Conservation (phyloP, 2,329 filamentous ascomycete genomes). For the Fusarium dimerum region DNA sequence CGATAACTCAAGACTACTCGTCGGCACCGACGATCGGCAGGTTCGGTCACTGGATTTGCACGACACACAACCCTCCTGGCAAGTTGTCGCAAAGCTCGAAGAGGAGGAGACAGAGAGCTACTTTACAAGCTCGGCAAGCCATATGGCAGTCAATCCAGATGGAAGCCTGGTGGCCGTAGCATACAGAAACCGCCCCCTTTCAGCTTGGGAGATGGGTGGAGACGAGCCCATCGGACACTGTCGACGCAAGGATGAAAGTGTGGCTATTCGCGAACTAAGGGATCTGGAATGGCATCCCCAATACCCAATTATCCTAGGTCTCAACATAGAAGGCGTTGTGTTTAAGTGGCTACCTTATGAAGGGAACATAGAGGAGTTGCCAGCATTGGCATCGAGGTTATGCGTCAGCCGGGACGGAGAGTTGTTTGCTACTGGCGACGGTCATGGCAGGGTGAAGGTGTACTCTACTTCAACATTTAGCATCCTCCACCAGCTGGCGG, state of each 20-base stretch:
- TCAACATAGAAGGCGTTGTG: constrained; percentile 34
- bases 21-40: constrained; percentile 25
- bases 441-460: constrained; percentile 28
- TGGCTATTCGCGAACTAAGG: constrained; percentile 24
- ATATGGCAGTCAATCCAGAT: constrained; percentile 31
- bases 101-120: constrained; percentile 26
- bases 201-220: constrained; percentile 32
- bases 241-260: constrained; percentile 17
- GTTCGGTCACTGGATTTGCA: constrained; percentile 20
- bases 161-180: constrained; percentile 29
- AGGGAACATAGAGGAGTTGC: constrained; percentile 35
- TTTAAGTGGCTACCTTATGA: constrained; percentile 24
- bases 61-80: constrained; percentile 17
- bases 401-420: constrained; percentile 29
- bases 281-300: constrained; percentile 32
- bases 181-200: constrained; percentile 32
- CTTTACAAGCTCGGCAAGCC: constrained; percentile 27
- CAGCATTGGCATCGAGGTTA: constrained; percentile 23
- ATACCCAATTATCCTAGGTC: constrained; percentile 31
- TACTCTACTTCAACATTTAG: constrained; percentile 23
- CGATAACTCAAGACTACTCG: constrained; percentile 18
- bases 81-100: constrained; percentile 20
- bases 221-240: constrained; percentile 30
- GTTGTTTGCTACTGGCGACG: constrained; percentile 31
- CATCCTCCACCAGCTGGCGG: constrained; percentile 30